Evolutionary conservation across 345 rosid species (phyloP).

Genomic region (Eucalyptus brandiana): DNA sequence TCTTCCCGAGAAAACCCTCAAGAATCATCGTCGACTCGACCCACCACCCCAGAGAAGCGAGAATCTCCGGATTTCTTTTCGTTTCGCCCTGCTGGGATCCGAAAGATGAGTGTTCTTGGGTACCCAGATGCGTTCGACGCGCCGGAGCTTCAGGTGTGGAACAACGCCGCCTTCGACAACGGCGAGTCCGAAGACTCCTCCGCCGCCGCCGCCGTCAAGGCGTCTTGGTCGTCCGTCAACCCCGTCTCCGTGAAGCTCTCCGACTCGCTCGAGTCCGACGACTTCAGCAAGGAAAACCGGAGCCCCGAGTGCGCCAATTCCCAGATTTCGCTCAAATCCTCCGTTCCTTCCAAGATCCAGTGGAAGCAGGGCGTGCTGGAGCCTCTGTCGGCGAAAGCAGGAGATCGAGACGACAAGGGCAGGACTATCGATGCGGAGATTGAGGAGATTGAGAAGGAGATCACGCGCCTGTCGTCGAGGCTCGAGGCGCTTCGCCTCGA

Average conservation of each 20-base stretch:
- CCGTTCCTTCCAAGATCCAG: constrained; percentile 7
- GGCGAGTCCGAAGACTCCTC: constrained; percentile 33
- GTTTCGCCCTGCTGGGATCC: background rate
- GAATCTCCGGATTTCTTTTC: background rate
- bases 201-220: constrained; percentile 11
- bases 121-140: constrained; percentile 29
- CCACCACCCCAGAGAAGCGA: background rate
- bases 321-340: background rate
- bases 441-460: constrained; percentile 73
- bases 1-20: background rate
- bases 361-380: constrained; percentile 2
- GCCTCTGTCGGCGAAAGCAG: constrained; percentile 8
- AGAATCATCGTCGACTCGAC: background rate
- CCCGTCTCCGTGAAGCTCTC: constrained; percentile 20
- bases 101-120: constrained; percentile 40
- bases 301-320: constrained; percentile 16
- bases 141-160: constrained; percentile 75
- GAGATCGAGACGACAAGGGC: constrained; percentile 17
- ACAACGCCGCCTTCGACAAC: constrained; percentile 85
- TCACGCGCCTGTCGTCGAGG: constrained; percentile 43
- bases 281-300: constrained; percentile 46
- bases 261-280: constrained; percentile 37
- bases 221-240: constrained; percentile 30
- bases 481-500: constrained; percentile 68
- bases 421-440: constrained; percentile 69